Conservation (phyloP, 768 basidiomycete genomes). For the Tylopilus plumbeoviolaceoides region DNA sequence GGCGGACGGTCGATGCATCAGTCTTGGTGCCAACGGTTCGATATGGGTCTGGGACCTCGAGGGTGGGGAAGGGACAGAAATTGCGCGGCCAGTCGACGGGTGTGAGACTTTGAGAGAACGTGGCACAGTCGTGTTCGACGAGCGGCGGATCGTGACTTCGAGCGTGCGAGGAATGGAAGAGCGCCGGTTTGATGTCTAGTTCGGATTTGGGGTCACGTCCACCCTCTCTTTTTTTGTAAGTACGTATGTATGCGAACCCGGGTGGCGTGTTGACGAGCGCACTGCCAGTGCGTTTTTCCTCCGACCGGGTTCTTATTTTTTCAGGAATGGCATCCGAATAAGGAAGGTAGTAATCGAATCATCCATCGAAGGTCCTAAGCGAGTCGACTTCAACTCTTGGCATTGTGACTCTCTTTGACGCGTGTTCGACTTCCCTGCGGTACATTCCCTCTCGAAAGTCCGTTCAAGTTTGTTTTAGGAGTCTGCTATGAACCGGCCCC, state of each 20-base stretch:
- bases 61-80: conserved; percentile 38
- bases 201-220: neutral
- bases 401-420: neutral
- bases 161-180: conserved; percentile 31
- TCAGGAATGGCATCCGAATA: neutral
- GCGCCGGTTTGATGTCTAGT: conserved; percentile 33
- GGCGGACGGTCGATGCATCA: conserved; percentile 81
- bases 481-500: neutral
- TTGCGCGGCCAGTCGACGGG: conserved; percentile 32
- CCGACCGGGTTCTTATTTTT: too few species aligned
- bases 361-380: neutral
- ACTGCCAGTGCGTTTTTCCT: too few species aligned
- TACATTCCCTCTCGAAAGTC: neutral
- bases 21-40: conserved; percentile 64
- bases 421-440: neutral
- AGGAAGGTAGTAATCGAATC: conserved; percentile 15
- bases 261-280: too few species aligned
- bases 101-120: conserved; percentile 23
- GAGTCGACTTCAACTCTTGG: conserved; percentile 14
- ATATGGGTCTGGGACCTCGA: conserved; percentile 90
- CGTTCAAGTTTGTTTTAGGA: neutral
- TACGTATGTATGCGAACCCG: neutral
- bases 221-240: neutral
- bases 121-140: conserved; percentile 66
- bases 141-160: conserved; percentile 61